Conservation (phyloP, 2,329 filamentous ascomycete species). For the Monilinia laxa region DNA sequence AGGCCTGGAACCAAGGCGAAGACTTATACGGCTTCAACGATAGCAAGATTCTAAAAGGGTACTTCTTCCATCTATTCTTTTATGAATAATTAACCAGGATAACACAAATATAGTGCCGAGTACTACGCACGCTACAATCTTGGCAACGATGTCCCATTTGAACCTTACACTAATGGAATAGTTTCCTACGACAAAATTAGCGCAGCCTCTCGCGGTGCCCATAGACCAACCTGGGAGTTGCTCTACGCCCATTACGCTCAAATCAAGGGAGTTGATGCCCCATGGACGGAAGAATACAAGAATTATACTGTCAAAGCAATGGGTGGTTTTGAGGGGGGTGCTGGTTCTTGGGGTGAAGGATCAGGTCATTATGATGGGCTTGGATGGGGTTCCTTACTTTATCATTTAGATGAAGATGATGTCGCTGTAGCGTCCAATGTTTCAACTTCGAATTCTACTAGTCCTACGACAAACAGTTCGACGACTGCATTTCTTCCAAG, state of each 20-base stretch:
- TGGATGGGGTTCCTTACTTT: neutral
- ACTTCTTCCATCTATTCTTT: neutral
- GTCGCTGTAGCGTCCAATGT: neutral
- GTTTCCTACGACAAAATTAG: neutral
- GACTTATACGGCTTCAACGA: neutral
- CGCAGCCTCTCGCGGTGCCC: neutral
- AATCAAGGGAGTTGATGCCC: neutral
- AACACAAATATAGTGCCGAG: neutral
- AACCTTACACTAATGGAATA: conserved; percentile 6
- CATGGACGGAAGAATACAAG: neutral
- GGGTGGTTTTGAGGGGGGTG: neutral
- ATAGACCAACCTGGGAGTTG: neutral
- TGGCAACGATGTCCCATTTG: neutral
- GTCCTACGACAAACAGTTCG: too few species aligned
- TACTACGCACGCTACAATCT: conserved; percentile 8
- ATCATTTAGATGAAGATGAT: neutral
- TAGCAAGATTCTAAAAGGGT: neutral
- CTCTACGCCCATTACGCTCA: neutral
- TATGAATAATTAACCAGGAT: neutral
- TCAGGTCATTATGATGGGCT: neutral
- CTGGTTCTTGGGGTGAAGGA: neutral
- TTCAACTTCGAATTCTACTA: neutral
- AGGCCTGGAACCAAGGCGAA: neutral
- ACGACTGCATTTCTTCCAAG: too few species aligned
- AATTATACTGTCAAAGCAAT: neutral